Evolutionary conservation across 495 filamentous ascomycete species (phyloP), one percentile per base, ranked within the genome.

Genomic region (Daldinia grandis): DNA sequence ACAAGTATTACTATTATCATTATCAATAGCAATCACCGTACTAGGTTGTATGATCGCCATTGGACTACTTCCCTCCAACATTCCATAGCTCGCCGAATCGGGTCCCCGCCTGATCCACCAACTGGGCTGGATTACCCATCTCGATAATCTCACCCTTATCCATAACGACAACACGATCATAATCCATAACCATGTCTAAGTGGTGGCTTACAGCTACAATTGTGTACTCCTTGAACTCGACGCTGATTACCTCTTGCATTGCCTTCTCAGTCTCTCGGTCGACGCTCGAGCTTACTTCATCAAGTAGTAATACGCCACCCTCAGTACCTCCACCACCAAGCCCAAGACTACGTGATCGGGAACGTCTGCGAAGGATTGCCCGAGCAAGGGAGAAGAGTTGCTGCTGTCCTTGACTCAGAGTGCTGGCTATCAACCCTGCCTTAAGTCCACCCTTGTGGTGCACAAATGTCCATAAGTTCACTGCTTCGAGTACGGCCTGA

Each of bases 341-440:
- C 15, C 69, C 59, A 4, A 72, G 58, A 28, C 60, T 69, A 17
- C 68, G 35, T 0, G 71, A 64, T 2, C 78, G 68, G 0, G 79
- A 30, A 15, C 78, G 60, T 25, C 73, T 70, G 15, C 84, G 79
- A 21, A 92, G 79, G 5, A 92, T 77, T 0, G 87, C 89, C 3
- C 89, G 81, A 1, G 86, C 87, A 12, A 92, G 81, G 60, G 85
- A 87, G 68, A 91, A 85, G 5, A 92, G 83, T 76, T 92, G 90
- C 35, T 81, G 81, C 70, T 92, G 89, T 1, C 90, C 90, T 56
- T 87, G 85, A 0, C 85, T 88, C 2, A 91, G 80, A 68, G 81
- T 78, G 53, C 83, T 78, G n/a, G 78, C 81, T 3, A 82, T 79
- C 38, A 90, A 80, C 7, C 84, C 79, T 3, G 81, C 82, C 58